Base-by-base conservation (phyloP, 768 basidiomycete genomes). In the Phanerochaete sordida region DNA sequence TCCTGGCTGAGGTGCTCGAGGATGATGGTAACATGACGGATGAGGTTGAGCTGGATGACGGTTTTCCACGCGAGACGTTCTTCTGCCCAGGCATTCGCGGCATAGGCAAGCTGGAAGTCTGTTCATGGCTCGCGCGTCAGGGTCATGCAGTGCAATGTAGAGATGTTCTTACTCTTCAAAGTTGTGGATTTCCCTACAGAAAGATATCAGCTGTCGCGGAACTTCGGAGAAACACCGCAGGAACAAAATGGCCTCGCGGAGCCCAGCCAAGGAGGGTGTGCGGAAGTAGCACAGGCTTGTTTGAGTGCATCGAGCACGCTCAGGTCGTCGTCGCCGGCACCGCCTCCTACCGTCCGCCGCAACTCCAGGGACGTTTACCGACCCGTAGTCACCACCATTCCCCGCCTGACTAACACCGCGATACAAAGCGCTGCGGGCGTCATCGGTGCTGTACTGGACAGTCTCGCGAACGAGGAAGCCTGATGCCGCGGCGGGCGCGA, bases 71-170 rank as follows among this genome's bases (percentile, higher is more conserved):
- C 81, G 1, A 78, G 75, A 45, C 83, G 83, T 65, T 91, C 87
- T 62, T 87, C 82, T 4, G 78, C 73, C 85, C 90, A 91, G 67
- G 89, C 85, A 55, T 79, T 76, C 43, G 79, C 78, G 43, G 89
- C 85, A 67, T 91, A 90, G 0, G 85, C 84, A 1, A 92, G 72
- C 65, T 92, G 90, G 66, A 91, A 92, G 69, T 91, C 85, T 84
- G 33, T 24, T 23, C 58, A 9, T 24, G 55, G 35, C 65, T 60
- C 31, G 21, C 19, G 4, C 13, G 37, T 51, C 16, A 11, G 6
- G 37, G 5, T 31, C 53, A 39, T 19, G 9, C n/a, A 7, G 33
- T 7, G 53, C 13, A 24, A 43, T 43, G 5, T 5, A 4, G 28
- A 27, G 7, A 12, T 21, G 55, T 30, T 60, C 78, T 51, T 64